These are phyloP conservation scores for Malassezia equina DNA, from an alignment of 1,284 basidiomycete species.

Conservation along the genomic window DNA sequence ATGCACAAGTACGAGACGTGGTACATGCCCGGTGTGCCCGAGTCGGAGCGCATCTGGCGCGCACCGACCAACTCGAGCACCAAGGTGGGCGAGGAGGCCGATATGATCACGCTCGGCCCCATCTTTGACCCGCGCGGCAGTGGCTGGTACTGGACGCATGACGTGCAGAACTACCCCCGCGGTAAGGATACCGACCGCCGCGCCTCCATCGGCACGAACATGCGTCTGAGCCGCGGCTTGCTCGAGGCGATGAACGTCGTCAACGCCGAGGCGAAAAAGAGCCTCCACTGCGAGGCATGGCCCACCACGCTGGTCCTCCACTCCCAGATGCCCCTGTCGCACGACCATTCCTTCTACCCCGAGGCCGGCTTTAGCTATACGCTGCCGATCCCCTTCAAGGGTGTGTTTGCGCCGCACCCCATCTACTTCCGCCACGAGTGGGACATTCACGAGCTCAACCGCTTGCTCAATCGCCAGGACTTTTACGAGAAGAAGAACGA, in stretches of 20 bases:
- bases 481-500: slow-evolving; percentile 48
- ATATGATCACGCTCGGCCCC: slow-evolving; percentile 45
- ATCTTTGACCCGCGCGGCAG: slow-evolving; percentile 48
- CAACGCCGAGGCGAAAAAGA: slow-evolving; percentile 47
- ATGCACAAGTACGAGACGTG: slow-evolving; percentile 49
- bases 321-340: slow-evolving; percentile 41
- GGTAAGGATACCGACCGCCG: slow-evolving; percentile 40
- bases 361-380: slow-evolving; percentile 46
- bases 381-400: slow-evolving; percentile 45
- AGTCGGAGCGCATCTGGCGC: slow-evolving; percentile 40
- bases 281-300: slow-evolving; percentile 47
- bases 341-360: slow-evolving; percentile 45
- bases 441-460: slow-evolving; percentile 41
- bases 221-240: slow-evolving; percentile 44
- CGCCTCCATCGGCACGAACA: slow-evolving; percentile 47
- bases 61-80: slow-evolving; percentile 25
- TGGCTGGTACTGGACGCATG: slow-evolving; percentile 48
- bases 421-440: slow-evolving; percentile 47
- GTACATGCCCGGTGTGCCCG: slow-evolving; percentile 40
- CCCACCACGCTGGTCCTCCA: slow-evolving; percentile 46
- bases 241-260: slow-evolving; percentile 48
- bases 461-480: slow-evolving; percentile 42
- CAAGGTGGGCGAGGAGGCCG: slow-evolving; percentile 41
- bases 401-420: slow-evolving; percentile 46
- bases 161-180: slow-evolving; percentile 45